These are phyloP conservation scores for Leishmania aethiopica DNA, from an alignment of 208 protist genomes.

Conservation along the genomic window DNA sequence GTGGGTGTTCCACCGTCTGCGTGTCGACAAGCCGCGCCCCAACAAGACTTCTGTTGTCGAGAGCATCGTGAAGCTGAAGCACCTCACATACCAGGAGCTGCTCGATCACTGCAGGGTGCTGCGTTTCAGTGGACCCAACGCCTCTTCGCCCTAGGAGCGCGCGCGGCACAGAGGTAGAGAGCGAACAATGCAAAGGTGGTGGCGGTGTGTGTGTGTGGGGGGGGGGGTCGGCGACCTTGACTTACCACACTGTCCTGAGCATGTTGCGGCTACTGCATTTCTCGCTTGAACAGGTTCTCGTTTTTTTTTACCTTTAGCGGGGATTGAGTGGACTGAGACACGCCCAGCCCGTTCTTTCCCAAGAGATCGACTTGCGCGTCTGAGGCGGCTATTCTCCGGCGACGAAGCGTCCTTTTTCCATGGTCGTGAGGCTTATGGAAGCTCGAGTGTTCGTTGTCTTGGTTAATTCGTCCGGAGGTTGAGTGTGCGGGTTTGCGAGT, in stretches of 20 bases:
- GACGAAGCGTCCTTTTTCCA: background rate
- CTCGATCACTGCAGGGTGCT: conserved; percentile 33
- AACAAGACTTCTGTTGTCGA: conserved; percentile 76
- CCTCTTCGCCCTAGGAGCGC: background rate
- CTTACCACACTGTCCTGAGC: background rate
- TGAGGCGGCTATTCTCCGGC: background rate
- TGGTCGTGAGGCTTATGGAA: background rate
- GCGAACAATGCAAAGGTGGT: background rate
- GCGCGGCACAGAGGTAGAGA: background rate
- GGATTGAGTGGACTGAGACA: background rate
- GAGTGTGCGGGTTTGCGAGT: background rate
- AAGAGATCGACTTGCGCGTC: background rate
- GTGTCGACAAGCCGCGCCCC: conserved; percentile 73
- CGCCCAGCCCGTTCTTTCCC: background rate
- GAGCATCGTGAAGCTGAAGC: conserved; percentile 72
- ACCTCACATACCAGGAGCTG: conserved; percentile 74
- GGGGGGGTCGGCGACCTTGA: background rate
- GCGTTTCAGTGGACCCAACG: conserved; percentile 16
- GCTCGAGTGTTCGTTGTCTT: background rate
- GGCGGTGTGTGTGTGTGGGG: too few relatives aligned
- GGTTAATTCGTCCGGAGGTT: background rate
- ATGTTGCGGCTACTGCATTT: background rate
- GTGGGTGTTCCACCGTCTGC: conserved; percentile 68
- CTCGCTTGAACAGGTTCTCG: background rate
- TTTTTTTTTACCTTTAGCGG: background rate